Conservation (phyloP, 441 rosid genomes). For the Erysimum cheiri region DNA sequence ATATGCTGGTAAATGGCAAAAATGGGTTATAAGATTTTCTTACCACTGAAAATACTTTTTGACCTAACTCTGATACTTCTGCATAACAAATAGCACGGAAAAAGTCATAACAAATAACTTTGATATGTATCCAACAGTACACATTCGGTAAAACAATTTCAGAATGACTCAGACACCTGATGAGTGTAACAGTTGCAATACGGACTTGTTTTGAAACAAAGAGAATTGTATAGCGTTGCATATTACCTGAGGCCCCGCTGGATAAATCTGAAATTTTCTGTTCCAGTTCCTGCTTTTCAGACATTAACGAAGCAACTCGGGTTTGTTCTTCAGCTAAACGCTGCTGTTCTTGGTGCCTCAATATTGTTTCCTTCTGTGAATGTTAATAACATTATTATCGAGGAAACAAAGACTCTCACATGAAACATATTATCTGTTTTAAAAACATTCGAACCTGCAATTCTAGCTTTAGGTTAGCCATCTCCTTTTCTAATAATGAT, state of each 20-base stretch:
- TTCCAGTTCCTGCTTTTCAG: slow-evolving; percentile 84
- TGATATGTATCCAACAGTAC: slow-evolving; percentile 12
- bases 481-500: slow-evolving; percentile 62
- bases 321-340: slow-evolving; percentile 68
- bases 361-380: slow-evolving; percentile 66
- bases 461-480: slow-evolving; percentile 63
- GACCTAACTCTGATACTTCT: slow-evolving; percentile 56
- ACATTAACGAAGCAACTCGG: slow-evolving; percentile 60
- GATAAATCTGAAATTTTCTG: slow-evolving; percentile 61
- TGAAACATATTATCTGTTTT: slow-evolving; percentile 21
- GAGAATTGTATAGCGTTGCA: background rate
- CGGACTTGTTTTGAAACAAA: slow-evolving; percentile 2
- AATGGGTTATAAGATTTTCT: slow-evolving; percentile 35
- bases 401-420: slow-evolving; percentile 19
- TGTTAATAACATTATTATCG: slow-evolving; percentile 44
- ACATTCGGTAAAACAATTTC: background rate
- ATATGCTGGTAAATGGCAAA: slow-evolving; percentile 24
- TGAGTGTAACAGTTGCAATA: slow-evolving; percentile 7
- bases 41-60: slow-evolving; percentile 70
- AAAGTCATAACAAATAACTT: slow-evolving; percentile 33
- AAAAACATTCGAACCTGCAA: slow-evolving; percentile 64
- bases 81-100: slow-evolving; percentile 42
- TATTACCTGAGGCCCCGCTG: slow-evolving; percentile 58
- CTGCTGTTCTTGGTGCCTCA: slow-evolving; percentile 75
- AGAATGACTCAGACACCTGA: background rate